Evolutionary conservation across 2,329 filamentous ascomycete genomes (phyloP), one percentile per base, ranked within the genome.

Genomic region (Aspergillus ochraceoroseus): DNA sequence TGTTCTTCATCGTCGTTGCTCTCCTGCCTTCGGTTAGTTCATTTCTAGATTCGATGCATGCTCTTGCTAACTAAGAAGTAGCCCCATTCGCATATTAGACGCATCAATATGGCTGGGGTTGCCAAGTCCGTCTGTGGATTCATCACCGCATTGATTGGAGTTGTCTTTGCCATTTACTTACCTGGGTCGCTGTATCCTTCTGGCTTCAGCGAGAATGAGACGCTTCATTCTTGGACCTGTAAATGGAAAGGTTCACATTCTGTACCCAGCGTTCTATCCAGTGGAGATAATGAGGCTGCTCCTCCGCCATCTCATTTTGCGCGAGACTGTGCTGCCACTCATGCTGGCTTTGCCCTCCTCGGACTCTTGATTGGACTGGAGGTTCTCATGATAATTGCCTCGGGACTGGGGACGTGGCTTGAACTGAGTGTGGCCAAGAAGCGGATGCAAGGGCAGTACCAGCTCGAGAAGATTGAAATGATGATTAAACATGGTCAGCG

Each of bases 141-240:
- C 8, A 47, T 66, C 39, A 57, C 63, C 2, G 51, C 67, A 1
- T 44, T 66, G 2, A 46, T 57, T 4, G 51, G 59, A 7, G 45
- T 67, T 2, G 26, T 57, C 1, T 63, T 66, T 36, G 54, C 54
- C 13, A 58, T 65, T 26, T 58, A 64, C 48, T 57, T 45, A 4
- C 61, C 59, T 1, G 52, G 47, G 14, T 56, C 59, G n/a, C 51
- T 43, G 4, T 58, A 54, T 22, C 61, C 54, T 4, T 49, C 19
- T 6, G 58, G 58, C 15, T 65, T 63, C 38, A 54, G 43, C 23
- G 17, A 46, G 1, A 58, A 57, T 22, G 63, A 68, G 43, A 66
- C 65, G 5, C 53, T 68, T n/a, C 55, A 62, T 12, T 62, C 59
- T 26, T 68, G 65, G 65, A 65, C 65, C 5, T 68, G 65, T 47